Conservation (phyloP, 1,284 basidiomycete species). For the Moesziomyces sp. region DNA sequence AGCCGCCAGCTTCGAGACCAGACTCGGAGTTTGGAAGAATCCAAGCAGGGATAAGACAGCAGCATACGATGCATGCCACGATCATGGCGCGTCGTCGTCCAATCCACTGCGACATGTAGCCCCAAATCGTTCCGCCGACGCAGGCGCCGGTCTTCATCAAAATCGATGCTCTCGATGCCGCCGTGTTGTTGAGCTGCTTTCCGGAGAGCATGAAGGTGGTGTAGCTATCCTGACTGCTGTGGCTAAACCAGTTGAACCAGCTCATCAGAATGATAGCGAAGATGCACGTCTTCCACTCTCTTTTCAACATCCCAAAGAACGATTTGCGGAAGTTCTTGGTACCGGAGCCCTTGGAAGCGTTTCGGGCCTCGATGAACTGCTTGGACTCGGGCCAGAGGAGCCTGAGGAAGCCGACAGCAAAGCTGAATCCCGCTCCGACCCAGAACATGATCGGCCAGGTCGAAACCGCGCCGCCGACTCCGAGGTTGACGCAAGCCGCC, state of each 20-base stretch:
- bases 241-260: conserved; percentile 47
- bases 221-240: conserved; percentile 42
- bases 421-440: conserved; percentile 50
- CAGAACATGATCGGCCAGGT: conserved; percentile 55
- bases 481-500: conserved; percentile 52
- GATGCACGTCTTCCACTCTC: conserved; percentile 40
- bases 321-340: conserved; percentile 40
- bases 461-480: conserved; percentile 34
- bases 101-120: conserved; percentile 55
- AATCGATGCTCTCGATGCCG: conserved; percentile 49
- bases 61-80: conserved; percentile 31
- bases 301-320: conserved; percentile 26
- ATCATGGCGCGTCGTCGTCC: conserved; percentile 52
- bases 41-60: conserved; percentile 56
- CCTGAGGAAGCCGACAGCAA: conserved; percentile 41
- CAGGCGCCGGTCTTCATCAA: conserved; percentile 47
- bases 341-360: conserved; percentile 28
- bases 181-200: conserved; percentile 39
- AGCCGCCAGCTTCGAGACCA: conserved; percentile 53
- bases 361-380: conserved; percentile 51
- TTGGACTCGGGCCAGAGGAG: conserved; percentile 53
- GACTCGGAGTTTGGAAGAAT: conserved; percentile 44
- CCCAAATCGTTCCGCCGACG: conserved; percentile 52
- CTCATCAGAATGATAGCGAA: conserved; percentile 35
- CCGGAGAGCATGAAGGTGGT: conserved; percentile 52